phyloP scores from a whole-genome alignment of 352 stramenopile species.

The Pythium catenulatum region DNA sequence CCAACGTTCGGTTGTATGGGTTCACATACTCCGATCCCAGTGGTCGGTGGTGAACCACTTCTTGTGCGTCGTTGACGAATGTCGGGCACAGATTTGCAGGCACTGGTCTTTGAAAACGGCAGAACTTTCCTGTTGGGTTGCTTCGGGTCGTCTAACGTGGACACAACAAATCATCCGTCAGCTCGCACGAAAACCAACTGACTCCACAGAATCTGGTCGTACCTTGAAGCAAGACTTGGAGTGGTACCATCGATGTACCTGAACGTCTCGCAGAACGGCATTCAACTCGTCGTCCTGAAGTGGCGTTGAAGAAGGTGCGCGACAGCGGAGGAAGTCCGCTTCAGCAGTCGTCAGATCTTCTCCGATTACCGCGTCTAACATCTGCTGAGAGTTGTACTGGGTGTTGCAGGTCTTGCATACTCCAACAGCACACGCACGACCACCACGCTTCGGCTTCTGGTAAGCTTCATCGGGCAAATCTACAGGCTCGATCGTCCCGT shows the following conservation, averaged over 20 bases:
- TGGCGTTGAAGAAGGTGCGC: not conserved
- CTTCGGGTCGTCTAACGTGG: not conserved
- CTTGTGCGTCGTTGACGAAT: not conserved
- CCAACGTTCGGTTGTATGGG: slow-evolving; percentile 3
- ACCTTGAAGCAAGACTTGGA: not conserved
- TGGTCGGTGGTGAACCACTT: slow-evolving; percentile 5
- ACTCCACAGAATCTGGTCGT: not conserved
- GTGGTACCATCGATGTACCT: not conserved
- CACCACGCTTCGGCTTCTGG: not conserved
- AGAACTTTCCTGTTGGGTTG: not conserved
- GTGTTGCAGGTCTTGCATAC: not conserved
- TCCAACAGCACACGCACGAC: not conserved
- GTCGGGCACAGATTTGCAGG: not conserved
- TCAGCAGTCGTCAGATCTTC: not conserved
- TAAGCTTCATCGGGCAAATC: not conserved
- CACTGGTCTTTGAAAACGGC: not conserved
- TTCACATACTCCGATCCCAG: slow-evolving; percentile 1
- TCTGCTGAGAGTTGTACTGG: not conserved
- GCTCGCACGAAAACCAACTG: too few species aligned
- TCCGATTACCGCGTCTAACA: not conserved
- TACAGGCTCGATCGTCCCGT: not conserved
- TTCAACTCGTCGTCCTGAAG: not conserved
- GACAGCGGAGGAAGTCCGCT: not conserved
- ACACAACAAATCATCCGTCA: not conserved
- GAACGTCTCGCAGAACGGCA: not conserved